Conservation (phyloP, 345 rosid genomes). For the Citrus cavaleriei region DNA sequence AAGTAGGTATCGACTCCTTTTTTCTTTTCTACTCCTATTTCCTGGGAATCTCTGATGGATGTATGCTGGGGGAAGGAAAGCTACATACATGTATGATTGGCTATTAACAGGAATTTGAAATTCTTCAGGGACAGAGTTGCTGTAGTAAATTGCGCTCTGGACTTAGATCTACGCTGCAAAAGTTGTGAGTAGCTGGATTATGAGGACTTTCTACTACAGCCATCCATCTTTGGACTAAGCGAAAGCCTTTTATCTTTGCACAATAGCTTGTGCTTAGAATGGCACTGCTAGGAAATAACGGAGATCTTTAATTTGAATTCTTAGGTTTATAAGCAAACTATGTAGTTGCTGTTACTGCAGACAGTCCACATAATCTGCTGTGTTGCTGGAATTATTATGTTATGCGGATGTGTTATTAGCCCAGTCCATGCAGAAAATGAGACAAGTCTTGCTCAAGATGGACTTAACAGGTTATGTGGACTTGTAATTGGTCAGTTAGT, state of each 20-base stretch:
- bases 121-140: not conserved
- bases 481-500: not conserved
- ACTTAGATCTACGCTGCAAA: not conserved
- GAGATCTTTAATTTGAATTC: slow-evolving; percentile 1
- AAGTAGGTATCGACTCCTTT: not conserved
- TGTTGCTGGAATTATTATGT: not conserved
- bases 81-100: not conserved
- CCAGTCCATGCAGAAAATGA: not conserved
- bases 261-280: not conserved
- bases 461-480: not conserved
- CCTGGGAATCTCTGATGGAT: not conserved
- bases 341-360: not conserved
- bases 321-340: not conserved
- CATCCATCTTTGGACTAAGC: slow-evolving; percentile 5
- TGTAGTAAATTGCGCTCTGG: slow-evolving; percentile 9
- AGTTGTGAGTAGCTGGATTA: not conserved
- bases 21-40: not conserved
- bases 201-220: not conserved
- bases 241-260: not conserved
- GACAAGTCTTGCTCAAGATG: not conserved
- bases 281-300: not conserved
- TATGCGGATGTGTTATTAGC: not conserved
- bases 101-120: not conserved
- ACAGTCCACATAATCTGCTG: not conserved
- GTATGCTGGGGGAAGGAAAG: slow-evolving; percentile 5